phyloP scores from a whole-genome alignment of 2,329 filamentous ascomycete genomes.

The Scortechinia acanthostroma region DNA sequence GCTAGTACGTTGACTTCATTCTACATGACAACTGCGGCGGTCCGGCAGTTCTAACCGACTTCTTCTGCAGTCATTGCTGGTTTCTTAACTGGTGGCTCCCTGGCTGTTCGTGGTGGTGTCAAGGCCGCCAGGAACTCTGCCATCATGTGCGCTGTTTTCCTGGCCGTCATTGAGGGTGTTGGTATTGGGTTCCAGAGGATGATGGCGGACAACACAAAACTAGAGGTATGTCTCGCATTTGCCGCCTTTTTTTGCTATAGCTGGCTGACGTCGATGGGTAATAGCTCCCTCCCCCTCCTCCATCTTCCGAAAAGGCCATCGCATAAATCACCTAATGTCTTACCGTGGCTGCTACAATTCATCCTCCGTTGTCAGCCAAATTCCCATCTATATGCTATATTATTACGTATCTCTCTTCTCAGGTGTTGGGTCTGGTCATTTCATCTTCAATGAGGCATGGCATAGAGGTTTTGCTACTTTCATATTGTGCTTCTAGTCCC shows the following conservation, averaged over 20 bases:
- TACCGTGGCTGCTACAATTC: too few species aligned
- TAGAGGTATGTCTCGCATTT: conserved; percentile 54
- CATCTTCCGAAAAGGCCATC: background rate
- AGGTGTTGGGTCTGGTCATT: background rate
- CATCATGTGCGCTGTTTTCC: conserved; percentile 87
- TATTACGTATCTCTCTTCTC: background rate
- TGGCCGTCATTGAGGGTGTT: conserved; percentile 94
- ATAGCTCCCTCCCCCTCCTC: background rate
- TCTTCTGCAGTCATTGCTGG: conserved; percentile 69
- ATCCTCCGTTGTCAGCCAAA: background rate
- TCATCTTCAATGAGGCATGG: background rate
- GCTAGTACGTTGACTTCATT: conserved; percentile 46
- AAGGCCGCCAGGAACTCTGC: conserved; percentile 90
- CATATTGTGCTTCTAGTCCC: too few species aligned
- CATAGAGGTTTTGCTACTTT: background rate
- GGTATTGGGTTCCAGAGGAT: conserved; percentile 92
- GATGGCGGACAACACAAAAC: conserved; percentile 80
- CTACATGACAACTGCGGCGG: background rate
- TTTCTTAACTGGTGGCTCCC: conserved; percentile 88
- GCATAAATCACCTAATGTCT: too few species aligned
- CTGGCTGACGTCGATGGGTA: background rate
- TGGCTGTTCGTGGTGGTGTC: conserved; percentile 85
- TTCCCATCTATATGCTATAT: background rate
- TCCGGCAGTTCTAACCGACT: background rate
- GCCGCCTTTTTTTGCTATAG: background rate